A percentile compares a stretch with the other conserved stretches of the same genome.
These are phyloP conservation scores for Dalbergia cochinchinensis DNA, from an alignment of 306 rosid genomes.

Conservation along the genomic window DNA sequence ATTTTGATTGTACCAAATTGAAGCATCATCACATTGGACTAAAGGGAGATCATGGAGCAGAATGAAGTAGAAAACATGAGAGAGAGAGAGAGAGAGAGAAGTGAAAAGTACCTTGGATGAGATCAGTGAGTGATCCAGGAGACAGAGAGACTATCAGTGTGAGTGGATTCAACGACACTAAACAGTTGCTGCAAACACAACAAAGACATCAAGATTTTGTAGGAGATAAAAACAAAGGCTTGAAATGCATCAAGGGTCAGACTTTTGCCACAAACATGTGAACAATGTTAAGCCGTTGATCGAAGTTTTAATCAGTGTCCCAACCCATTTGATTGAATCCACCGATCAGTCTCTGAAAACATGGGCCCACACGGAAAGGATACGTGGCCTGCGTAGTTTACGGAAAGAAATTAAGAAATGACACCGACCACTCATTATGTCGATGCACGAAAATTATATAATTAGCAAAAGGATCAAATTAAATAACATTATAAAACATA, in stretches of 20 bases:
- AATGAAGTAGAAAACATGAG: neutral
- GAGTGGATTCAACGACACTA: conserved; percentile 4
- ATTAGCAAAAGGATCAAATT: no score
- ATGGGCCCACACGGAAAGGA: conserved; percentile 39
- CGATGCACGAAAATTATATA: neutral
- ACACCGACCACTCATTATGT: neutral
- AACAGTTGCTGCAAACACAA: neutral
- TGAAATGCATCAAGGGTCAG: conserved; percentile 27
- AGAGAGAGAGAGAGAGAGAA: neutral
- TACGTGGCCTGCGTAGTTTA: neutral
- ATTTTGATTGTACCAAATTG: neutral
- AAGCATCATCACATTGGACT: neutral
- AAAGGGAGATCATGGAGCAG: conserved; percentile 16
- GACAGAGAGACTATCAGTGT: neutral
- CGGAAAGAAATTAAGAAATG: neutral
- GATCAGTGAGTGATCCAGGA: conserved; percentile 38
- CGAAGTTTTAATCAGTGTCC: neutral
- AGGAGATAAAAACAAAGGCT: neutral
- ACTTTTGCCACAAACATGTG: neutral
- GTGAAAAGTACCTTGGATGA: conserved; percentile 47
- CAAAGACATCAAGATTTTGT: conserved; percentile 16
- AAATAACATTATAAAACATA: no score
- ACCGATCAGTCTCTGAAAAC: conserved; percentile 6
- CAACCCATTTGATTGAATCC: neutral
- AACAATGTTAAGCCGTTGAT: conserved; percentile 39